Conservation (phyloP, 371 early-diverging fungal genomes). For the Haplosporangium sp. region DNA sequence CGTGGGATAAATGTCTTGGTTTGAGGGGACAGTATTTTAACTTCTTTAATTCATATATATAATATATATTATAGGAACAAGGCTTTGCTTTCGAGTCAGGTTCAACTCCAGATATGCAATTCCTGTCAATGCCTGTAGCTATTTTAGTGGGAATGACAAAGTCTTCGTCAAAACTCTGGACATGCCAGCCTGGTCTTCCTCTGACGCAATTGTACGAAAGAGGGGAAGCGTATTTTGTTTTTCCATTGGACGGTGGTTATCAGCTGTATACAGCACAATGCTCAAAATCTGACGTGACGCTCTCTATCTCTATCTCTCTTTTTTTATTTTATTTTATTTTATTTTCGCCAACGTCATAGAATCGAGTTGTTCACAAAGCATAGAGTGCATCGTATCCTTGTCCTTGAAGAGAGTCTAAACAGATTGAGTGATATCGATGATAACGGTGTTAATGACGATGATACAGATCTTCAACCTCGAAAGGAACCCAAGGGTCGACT, state of each 20-base stretch:
- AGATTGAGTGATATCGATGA: constrained; percentile 30
- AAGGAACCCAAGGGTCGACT: constrained; percentile 57
- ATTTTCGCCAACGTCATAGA: constrained; percentile 19
- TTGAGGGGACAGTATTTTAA: background rate
- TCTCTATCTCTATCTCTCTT: too few relatives aligned
- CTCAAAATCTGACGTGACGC: background rate
- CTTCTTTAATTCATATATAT: too few relatives aligned
- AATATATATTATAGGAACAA: constrained; percentile 32
- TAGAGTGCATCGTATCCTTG: constrained; percentile 65
- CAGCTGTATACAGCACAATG: background rate
- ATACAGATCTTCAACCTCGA: constrained; percentile 9
- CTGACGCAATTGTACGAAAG: constrained; percentile 40
- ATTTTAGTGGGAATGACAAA: constrained; percentile 55
- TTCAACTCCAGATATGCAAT: constrained; percentile 30
- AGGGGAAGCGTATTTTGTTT: background rate
- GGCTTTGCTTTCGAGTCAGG: constrained; percentile 45
- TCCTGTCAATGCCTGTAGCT: constrained; percentile 51
- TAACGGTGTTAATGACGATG: constrained; percentile 7
- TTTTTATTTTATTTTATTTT: background rate
- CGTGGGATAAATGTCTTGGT: constrained; percentile 5
- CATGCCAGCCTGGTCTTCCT: constrained; percentile 41
- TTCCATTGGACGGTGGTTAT: background rate
- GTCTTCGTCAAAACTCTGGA: constrained; percentile 52
- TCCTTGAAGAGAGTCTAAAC: constrained; percentile 53
- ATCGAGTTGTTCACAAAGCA: constrained; percentile 61